phyloP scores from a whole-genome alignment of 495 filamentous ascomycete species.

The Trichoderma parareesei region DNA sequence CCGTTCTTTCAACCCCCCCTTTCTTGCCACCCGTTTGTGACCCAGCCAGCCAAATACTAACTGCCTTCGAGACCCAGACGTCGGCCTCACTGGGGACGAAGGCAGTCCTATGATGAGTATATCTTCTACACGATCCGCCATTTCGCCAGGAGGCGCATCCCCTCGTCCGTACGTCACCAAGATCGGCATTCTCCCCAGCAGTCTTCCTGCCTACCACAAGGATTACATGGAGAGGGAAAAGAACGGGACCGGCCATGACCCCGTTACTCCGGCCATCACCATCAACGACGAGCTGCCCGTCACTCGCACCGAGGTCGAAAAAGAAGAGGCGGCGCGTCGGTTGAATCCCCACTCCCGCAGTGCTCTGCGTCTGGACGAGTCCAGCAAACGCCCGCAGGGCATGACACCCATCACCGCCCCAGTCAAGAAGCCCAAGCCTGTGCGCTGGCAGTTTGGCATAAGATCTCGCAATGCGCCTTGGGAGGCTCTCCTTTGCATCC shows the following conservation, averaged over 20 bases:
- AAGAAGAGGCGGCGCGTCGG: conserved; percentile 63
- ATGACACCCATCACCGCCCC: conserved; percentile 48
- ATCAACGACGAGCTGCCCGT: conserved; percentile 42
- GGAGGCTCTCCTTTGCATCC: conserved; percentile 89
- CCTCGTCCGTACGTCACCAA: conserved; percentile 60
- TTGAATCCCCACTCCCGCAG: conserved; percentile 71
- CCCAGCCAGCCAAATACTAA: conserved; percentile 24
- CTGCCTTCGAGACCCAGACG: conserved; percentile 15
- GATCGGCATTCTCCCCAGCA: conserved; percentile 83
- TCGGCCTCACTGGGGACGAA: conserved; percentile 8
- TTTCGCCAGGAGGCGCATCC: conserved; percentile 37
- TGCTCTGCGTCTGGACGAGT: conserved; percentile 50
- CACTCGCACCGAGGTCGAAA: conserved; percentile 58
- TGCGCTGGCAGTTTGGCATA: conserved; percentile 97
- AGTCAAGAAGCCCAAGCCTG: conserved; percentile 57
- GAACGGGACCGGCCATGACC: conserved; percentile 26
- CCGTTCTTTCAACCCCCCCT: not conserved
- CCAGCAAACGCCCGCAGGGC: conserved; percentile 56
- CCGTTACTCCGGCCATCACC: conserved; percentile 25
- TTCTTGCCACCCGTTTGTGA: not conserved
- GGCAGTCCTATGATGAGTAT: conserved; percentile 29
- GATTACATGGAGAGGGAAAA: conserved; percentile 75
- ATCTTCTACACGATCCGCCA: conserved; percentile 35
- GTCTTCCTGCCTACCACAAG: conserved; percentile 78
- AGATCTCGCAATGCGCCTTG: conserved; percentile 85